Evolutionary conservation across 2,329 filamentous ascomycete genomes (phyloP).

Genomic region (Beauveria caledonica): DNA sequence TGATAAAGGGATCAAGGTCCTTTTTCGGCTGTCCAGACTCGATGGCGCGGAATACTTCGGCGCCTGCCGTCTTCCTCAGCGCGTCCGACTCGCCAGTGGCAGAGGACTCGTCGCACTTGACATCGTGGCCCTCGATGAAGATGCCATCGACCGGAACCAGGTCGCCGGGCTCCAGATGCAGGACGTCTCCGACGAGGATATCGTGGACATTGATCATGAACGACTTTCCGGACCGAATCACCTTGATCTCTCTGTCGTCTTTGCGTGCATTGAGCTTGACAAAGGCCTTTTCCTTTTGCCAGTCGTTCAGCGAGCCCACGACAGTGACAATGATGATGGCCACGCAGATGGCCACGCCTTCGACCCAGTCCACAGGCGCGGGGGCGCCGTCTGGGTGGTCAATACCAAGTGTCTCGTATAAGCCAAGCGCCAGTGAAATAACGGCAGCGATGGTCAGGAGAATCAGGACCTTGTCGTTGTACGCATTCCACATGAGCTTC

Average conservation of each 20-base stretch:
- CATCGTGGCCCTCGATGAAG: slow-evolving; percentile 46
- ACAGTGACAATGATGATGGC: slow-evolving; percentile 57
- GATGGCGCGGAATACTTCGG: slow-evolving; percentile 49
- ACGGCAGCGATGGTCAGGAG: slow-evolving; percentile 59
- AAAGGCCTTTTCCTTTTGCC: slow-evolving; percentile 60
- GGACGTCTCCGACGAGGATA: slow-evolving; percentile 60
- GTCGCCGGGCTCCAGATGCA: slow-evolving; percentile 62
- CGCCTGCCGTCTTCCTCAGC: slow-evolving; percentile 56
- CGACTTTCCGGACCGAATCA: slow-evolving; percentile 57
- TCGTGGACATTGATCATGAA: slow-evolving; percentile 57
- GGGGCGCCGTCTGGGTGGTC: slow-evolving; percentile 23
- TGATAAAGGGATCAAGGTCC: slow-evolving; percentile 58
- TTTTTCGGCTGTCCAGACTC: slow-evolving; percentile 33
- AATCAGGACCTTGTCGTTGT: slow-evolving; percentile 67
- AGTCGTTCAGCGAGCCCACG: slow-evolving; percentile 57
- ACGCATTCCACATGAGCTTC: slow-evolving; percentile 58
- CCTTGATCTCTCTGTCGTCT: slow-evolving; percentile 57
- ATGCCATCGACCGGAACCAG: slow-evolving; percentile 64
- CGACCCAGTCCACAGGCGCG: slow-evolving; percentile 52
- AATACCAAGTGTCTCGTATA: slow-evolving; percentile 55
- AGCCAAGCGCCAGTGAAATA: slow-evolving; percentile 59
- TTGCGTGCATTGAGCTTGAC: slow-evolving; percentile 54
- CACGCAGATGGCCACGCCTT: slow-evolving; percentile 58
- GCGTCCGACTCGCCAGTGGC: slow-evolving; percentile 67
- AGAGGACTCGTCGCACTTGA: slow-evolving; percentile 64